Evolutionary conservation across 192 early-diverging fungal genomes (phyloP).

Genomic region (Mortierella antarctica): DNA sequence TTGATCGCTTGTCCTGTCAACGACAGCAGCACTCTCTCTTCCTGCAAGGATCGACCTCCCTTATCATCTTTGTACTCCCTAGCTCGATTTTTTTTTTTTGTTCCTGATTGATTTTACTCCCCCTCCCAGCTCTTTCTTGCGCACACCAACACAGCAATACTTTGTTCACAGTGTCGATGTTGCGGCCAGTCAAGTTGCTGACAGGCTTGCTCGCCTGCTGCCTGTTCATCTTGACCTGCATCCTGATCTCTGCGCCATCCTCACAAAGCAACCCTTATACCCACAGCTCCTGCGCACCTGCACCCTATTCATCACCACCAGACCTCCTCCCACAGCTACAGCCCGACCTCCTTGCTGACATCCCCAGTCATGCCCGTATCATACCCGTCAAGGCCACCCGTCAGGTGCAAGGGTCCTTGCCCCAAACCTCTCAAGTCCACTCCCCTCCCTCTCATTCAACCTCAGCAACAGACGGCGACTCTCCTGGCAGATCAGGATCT

Average conservation of each 20-base stretch:
- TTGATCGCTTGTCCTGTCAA: not conserved
- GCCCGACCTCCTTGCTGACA: not conserved
- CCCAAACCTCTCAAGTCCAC: not conserved
- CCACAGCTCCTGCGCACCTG: not conserved
- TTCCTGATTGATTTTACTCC: not conserved
- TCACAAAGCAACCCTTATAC: not conserved
- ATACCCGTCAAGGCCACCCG: conserved; percentile 7
- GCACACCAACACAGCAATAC: not conserved
- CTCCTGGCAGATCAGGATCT: not conserved
- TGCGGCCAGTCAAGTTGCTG: conserved; percentile 31
- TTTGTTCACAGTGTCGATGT: conserved; percentile 7
- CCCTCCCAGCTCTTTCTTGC: not conserved
- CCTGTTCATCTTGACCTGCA: conserved; percentile 23
- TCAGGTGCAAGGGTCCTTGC: not conserved
- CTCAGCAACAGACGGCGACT: too few relatives aligned
- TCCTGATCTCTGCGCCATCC: conserved; percentile 15
- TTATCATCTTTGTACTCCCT: not conserved
- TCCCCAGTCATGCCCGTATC: not conserved
- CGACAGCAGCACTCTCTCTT: not conserved
- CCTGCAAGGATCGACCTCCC: not conserved
- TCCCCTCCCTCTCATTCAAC: too few relatives aligned
- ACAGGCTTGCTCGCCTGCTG: conserved; percentile 25
- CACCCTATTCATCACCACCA: not conserved
- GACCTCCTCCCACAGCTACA: not conserved
- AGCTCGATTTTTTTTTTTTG: not conserved